Percentiles rank a stretch among this genome's conserved stretches.
phyloP scores from a whole-genome alignment of 192 early-diverging fungal species.

The Backusella tarrabulga region DNA sequence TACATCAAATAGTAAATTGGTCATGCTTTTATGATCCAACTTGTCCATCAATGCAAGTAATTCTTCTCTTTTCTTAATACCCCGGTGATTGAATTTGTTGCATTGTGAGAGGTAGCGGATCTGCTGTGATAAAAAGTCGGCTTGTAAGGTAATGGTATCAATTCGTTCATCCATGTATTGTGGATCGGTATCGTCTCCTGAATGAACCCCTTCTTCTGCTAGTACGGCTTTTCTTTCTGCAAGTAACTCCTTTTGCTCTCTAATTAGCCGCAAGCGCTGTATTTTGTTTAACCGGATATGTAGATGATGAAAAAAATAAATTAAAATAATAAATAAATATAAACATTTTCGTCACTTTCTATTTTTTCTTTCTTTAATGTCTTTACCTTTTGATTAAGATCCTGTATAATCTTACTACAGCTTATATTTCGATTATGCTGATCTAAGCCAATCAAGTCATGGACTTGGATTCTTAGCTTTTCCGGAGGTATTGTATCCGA shows the following conservation, averaged over 20 bases:
- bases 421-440: neutral
- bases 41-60: neutral
- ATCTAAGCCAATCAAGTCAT: neutral
- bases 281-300: neutral
- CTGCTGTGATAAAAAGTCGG: slow-evolving; percentile 6
- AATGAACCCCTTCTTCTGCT: neutral
- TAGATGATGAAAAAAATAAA: neutral
- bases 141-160: slow-evolving; percentile 18
- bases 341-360: neutral
- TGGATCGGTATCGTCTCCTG: slow-evolving; percentile 1
- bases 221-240: slow-evolving; percentile 18
- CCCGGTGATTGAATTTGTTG: neutral
- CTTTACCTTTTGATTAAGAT: slow-evolving; percentile 6
- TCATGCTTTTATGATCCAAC: neutral
- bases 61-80: neutral
- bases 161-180: slow-evolving; percentile 36
- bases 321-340: neutral
- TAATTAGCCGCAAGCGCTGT: slow-evolving; percentile 6
- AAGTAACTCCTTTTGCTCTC: slow-evolving; percentile 21
- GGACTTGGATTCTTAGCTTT: neutral
- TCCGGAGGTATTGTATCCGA: neutral
- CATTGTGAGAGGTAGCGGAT: neutral
- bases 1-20: neutral
- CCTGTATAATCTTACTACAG: neutral
- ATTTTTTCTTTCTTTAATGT: neutral